Conservation (phyloP, 768 basidiomycete species). For the Hirschioporus abietinus region DNA sequence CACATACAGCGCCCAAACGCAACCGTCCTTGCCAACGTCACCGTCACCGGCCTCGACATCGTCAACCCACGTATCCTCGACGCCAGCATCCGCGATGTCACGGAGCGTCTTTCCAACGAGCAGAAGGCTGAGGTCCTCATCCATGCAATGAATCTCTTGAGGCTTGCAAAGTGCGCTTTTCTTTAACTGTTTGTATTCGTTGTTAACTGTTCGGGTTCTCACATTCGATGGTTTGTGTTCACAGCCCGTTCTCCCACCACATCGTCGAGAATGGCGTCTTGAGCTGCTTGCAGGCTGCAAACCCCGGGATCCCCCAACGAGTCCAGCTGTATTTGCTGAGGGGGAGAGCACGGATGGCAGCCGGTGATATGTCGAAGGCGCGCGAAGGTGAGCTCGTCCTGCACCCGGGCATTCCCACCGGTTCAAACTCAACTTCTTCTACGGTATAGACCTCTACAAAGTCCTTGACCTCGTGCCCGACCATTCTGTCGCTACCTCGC, state of each 20-base stretch:
- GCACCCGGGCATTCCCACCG: not conserved
- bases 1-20: not conserved
- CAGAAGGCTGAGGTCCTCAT: slow-evolving; percentile 69
- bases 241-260: not conserved
- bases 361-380: slow-evolving; percentile 27
- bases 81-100: slow-evolving; percentile 68
- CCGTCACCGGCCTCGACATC: slow-evolving; percentile 1
- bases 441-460: slow-evolving; percentile 53
- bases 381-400: not conserved
- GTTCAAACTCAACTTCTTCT: not conserved
- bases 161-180: slow-evolving; percentile 54
- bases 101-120: slow-evolving; percentile 49
- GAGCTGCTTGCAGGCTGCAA: slow-evolving; percentile 57
- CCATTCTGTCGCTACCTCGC: slow-evolving; percentile 50
- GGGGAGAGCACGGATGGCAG: slow-evolving; percentile 59
- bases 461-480: slow-evolving; percentile 58
- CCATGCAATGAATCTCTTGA: slow-evolving; percentile 79
- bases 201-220: not conserved
- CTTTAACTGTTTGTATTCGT: not conserved
- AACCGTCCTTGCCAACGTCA: not conserved
- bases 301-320: slow-evolving; percentile 12
- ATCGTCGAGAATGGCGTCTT: slow-evolving; percentile 71
- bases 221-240: not conserved
- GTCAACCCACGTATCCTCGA: slow-evolving; percentile 74
- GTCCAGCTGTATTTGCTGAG: slow-evolving; percentile 43